Conservation (phyloP, 1,284 basidiomycete species). For the Moniliophthora roreri region DNA sequence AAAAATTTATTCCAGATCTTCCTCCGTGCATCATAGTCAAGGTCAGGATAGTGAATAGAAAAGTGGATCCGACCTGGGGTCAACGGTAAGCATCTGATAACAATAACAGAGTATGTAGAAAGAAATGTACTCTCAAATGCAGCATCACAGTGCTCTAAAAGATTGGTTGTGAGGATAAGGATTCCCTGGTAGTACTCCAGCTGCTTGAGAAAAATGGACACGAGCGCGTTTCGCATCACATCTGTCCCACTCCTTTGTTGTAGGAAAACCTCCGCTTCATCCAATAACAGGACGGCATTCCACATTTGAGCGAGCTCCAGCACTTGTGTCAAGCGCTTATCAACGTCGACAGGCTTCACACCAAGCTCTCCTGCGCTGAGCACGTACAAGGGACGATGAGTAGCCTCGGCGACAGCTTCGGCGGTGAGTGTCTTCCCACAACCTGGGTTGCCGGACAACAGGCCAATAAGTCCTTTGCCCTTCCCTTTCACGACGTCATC, state of each 20-base stretch:
- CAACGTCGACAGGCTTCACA: slow-evolving; percentile 23
- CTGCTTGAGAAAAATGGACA: slow-evolving; percentile 33
- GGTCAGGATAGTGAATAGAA: slow-evolving; percentile 27
- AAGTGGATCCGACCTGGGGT: slow-evolving; percentile 29
- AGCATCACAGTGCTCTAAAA: slow-evolving; percentile 28
- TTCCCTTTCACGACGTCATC: slow-evolving; percentile 32
- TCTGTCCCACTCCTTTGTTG: slow-evolving; percentile 24
- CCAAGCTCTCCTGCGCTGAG: slow-evolving; percentile 34
- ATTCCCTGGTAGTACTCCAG: slow-evolving; percentile 37
- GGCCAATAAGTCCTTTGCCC: slow-evolving; percentile 28
- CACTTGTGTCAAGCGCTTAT: slow-evolving; percentile 21
- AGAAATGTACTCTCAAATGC: slow-evolving; percentile 32
- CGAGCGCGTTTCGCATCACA: slow-evolving; percentile 33
- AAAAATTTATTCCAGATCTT: slow-evolving; percentile 29
- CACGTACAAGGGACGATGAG: slow-evolving; percentile 31
- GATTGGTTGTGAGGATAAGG: slow-evolving; percentile 37
- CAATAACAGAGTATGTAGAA: not conserved
- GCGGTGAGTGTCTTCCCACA: slow-evolving; percentile 38
- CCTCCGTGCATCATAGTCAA: slow-evolving; percentile 20
- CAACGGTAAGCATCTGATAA: not conserved
- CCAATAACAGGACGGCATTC: slow-evolving; percentile 35
- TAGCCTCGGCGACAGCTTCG: slow-evolving; percentile 32
- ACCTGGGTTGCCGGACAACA: slow-evolving; percentile 26
- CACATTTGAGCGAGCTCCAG: slow-evolving; percentile 31
- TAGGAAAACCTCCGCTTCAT: slow-evolving; percentile 39